Evolutionary conservation across 139 green algal genomes (phyloP).

Genomic region (Edaphochlamys debaryana): DNA sequence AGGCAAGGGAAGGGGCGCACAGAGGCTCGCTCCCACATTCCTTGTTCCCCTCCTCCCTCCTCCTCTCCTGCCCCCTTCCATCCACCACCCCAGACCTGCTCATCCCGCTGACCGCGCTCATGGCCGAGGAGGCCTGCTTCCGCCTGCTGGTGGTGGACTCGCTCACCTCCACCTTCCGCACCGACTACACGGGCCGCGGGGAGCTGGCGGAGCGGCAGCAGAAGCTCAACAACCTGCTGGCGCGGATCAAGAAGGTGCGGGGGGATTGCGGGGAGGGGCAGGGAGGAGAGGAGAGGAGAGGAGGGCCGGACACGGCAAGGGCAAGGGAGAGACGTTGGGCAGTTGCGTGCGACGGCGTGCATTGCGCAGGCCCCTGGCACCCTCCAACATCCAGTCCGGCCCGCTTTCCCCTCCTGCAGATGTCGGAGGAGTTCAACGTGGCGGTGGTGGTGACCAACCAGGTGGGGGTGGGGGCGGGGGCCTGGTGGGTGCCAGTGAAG

Average conservation of each 20-base stretch:
- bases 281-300: neutral
- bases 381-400: neutral
- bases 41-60: neutral
- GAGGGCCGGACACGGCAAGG: too few species aligned
- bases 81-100: slow-evolving; percentile 62
- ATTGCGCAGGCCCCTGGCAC: too few species aligned
- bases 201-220: slow-evolving; percentile 95
- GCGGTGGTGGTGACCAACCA: slow-evolving; percentile 94
- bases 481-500: too few species aligned
- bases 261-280: neutral
- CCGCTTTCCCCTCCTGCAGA: slow-evolving; percentile 48
- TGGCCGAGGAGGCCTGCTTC: slow-evolving; percentile 80
- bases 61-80: neutral
- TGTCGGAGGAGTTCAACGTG: slow-evolving; percentile 92
- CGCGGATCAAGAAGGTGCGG: slow-evolving; percentile 76
- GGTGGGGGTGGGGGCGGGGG: slow-evolving; percentile 26
- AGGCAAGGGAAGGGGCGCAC: too few species aligned
- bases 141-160: slow-evolving; percentile 90
- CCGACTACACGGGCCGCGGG: slow-evolving; percentile 90
- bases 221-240: slow-evolving; percentile 80
- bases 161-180: slow-evolving; percentile 86
- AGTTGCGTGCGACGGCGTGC: too few species aligned
- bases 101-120: slow-evolving; percentile 75
- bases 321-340: neutral
- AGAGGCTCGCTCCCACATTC: neutral